These are phyloP conservation scores for Ganoderma multipileum DNA, from an alignment of 1,284 basidiomycete species.

Conservation along the genomic window DNA sequence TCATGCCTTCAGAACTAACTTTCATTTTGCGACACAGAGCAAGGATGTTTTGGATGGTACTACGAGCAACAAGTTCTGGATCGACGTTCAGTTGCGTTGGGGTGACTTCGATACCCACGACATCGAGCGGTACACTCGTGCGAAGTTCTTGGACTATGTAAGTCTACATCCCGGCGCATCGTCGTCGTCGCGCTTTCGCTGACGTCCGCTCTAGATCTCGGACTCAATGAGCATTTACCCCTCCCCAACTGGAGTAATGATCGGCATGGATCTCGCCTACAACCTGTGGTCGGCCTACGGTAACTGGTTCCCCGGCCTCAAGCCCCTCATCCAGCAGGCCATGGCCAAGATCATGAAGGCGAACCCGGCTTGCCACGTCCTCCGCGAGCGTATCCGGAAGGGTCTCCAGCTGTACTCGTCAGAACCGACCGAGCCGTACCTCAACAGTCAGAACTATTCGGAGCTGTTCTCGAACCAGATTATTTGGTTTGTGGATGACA, in stretches of 20 bases:
- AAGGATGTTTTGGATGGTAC: conserved; percentile 98
- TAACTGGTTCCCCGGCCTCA: conserved; percentile 99
- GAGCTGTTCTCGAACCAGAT: conserved; percentile 99
- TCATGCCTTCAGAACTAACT: neutral
- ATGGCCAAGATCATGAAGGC: conserved; percentile 99
- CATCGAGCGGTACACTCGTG: conserved; percentile 96
- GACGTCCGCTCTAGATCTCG: conserved; percentile 63
- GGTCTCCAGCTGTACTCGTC: conserved; percentile 98
- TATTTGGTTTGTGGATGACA: conserved; percentile 99
- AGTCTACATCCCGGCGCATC: conserved; percentile 33
- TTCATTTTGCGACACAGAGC: conserved; percentile 52
- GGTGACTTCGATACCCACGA: conserved; percentile 99
- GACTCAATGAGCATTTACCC: conserved; percentile 99
- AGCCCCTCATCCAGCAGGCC: conserved; percentile 97
- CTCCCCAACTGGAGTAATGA: conserved; percentile 97
- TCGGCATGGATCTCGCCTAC: conserved; percentile 98
- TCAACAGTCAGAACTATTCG: conserved; percentile 98
- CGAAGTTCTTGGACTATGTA: conserved; percentile 97
- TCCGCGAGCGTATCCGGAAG: conserved; percentile 98
- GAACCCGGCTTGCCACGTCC: conserved; percentile 96
- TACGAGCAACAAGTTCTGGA: conserved; percentile 99
- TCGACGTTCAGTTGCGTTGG: conserved; percentile 98
- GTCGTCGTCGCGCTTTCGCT: neutral
- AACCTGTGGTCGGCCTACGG: conserved; percentile 99
- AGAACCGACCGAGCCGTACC: conserved; percentile 98